These are phyloP conservation scores for Blepharisma stoltei DNA, from an alignment of 73 alveolate genomes.

Conservation along the genomic window DNA sequence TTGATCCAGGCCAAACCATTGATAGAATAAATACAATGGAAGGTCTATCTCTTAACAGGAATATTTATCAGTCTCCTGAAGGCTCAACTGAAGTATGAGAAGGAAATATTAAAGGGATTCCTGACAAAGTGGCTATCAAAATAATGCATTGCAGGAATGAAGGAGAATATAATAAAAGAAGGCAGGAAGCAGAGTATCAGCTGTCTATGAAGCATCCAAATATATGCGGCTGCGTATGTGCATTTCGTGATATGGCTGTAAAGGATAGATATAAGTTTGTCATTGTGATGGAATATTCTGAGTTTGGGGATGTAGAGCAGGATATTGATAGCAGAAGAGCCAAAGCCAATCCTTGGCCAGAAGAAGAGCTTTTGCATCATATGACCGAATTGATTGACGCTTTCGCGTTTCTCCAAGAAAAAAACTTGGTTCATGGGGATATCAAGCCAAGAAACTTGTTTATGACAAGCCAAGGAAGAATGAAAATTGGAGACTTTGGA, in stretches of 20 bases:
- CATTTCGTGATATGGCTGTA: background rate
- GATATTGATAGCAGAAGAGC: constrained; percentile 3
- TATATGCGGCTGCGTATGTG: background rate
- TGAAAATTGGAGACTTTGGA: constrained; percentile 33
- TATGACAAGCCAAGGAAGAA: constrained; percentile 16
- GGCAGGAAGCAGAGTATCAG: constrained; percentile 6
- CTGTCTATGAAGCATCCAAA: constrained; percentile 19
- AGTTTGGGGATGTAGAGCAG: background rate
- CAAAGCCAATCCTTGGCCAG: constrained; percentile 10
- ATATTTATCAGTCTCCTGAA: constrained; percentile 20
- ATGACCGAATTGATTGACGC: constrained; percentile 21
- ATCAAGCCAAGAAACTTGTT: constrained; percentile 28
- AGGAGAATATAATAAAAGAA: background rate
- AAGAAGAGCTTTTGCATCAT: constrained; percentile 13
- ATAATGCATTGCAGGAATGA: constrained; percentile 23
- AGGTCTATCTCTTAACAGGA: background rate
- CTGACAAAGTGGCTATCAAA: constrained; percentile 3
- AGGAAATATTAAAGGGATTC: constrained; percentile 7
- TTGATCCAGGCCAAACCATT: too few species aligned
- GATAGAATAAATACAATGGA: background rate
- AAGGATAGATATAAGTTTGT: background rate
- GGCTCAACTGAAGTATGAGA: constrained; percentile 18
- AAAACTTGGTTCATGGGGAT: constrained; percentile 28
- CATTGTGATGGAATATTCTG: constrained; percentile 24
- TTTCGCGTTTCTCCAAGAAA: background rate